phyloP scores from a whole-genome alignment of 345 rosid genomes.

The Eucalyptus pauciflora region DNA sequence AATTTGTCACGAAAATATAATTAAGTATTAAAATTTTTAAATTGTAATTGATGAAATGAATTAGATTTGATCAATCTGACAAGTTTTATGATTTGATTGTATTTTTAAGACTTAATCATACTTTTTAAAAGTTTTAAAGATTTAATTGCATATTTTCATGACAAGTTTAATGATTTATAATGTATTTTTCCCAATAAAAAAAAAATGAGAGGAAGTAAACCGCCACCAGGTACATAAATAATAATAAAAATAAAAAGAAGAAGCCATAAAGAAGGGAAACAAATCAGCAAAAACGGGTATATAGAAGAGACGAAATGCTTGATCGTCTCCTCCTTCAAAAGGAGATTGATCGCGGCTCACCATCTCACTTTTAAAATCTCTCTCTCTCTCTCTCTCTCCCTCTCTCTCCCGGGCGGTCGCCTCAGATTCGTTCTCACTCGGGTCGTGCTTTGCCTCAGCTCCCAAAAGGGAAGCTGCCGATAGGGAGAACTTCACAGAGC shows the following conservation, averaged over 20 bases:
- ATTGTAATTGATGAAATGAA: too few species aligned
- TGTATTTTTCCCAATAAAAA: background rate
- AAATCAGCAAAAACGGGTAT: background rate
- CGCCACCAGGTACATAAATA: background rate
- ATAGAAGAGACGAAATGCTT: background rate
- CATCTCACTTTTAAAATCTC: background rate
- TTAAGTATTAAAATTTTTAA: too few species aligned
- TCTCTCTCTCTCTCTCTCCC: background rate
- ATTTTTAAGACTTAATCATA: too few species aligned
- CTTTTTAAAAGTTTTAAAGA: too few species aligned
- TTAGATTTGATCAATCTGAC: too few species aligned
- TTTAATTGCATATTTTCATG: too few species aligned
- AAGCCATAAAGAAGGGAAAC: background rate
- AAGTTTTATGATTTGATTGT: too few species aligned
- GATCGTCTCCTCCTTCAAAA: background rate
- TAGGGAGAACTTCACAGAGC: background rate
- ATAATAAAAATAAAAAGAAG: background rate
- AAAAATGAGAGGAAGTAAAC: background rate
- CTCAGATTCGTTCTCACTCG: background rate
- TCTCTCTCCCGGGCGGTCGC: background rate
- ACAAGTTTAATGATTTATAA: too few species aligned
- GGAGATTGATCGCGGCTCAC: background rate
- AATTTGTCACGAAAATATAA: fast-evolving
- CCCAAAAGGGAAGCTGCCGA: background rate
- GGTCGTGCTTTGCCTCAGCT: background rate